Evolutionary conservation across 2,329 filamentous ascomycete genomes (phyloP).

Genomic region (Claviceps sorghi): DNA sequence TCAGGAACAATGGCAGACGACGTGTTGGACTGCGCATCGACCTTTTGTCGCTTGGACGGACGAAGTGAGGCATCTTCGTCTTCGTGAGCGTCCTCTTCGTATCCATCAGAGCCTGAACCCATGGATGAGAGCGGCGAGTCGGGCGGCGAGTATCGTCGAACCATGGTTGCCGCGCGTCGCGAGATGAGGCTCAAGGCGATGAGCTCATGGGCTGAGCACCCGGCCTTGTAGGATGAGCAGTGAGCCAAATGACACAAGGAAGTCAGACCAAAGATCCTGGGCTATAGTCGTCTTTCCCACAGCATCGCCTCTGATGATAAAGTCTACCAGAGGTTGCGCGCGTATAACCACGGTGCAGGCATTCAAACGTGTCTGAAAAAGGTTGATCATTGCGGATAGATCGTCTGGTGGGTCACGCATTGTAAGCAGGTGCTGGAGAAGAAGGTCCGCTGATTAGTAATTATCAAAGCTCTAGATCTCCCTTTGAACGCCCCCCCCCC

Average conservation of each 20-base stretch:
- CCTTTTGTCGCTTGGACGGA: constrained; percentile 33
- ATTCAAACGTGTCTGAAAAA: not conserved
- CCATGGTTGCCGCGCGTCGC: constrained; percentile 18
- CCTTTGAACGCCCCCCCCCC: too few relatives aligned
- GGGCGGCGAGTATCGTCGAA: constrained; percentile 22
- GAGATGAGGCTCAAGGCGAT: not conserved
- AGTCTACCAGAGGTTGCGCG: not conserved
- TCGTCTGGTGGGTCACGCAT: not conserved
- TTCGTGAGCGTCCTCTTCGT: constrained; percentile 31
- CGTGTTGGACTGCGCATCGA: constrained; percentile 29
- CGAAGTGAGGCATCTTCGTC: constrained; percentile 25
- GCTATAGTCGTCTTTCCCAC: not conserved
- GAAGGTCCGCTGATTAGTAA: not conserved
- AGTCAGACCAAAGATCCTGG: not conserved
- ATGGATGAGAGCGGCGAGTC: constrained; percentile 35
- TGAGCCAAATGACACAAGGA: not conserved
- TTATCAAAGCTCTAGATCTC: too few relatives aligned
- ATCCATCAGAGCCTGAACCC: constrained; percentile 27
- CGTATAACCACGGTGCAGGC: not conserved
- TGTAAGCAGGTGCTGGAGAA: not conserved
- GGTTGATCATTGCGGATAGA: not conserved
- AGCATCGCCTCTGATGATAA: not conserved
- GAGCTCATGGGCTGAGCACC: not conserved
- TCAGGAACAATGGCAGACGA: constrained; percentile 29
- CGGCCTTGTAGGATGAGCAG: not conserved